These are phyloP conservation scores for Clonostachys byssicola DNA, from an alignment of 2,329 filamentous ascomycete species.

Conservation along the genomic window DNA sequence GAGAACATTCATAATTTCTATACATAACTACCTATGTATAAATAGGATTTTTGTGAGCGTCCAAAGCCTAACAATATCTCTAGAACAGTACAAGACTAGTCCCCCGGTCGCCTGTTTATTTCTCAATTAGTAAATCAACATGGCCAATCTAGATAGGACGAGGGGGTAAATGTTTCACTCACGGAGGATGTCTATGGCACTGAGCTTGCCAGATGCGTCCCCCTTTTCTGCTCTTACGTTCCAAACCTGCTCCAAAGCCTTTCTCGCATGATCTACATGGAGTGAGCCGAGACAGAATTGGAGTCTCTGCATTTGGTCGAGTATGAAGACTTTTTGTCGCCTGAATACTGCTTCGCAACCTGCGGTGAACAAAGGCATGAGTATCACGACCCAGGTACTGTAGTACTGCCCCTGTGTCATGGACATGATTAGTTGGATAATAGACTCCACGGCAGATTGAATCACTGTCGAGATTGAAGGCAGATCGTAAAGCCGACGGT, in stretches of 20 bases:
- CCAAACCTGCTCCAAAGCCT: constrained; percentile 18
- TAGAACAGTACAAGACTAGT: too few relatives aligned
- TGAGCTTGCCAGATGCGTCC: constrained; percentile 10
- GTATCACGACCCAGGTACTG: constrained; percentile 21
- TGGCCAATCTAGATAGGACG: too few relatives aligned
- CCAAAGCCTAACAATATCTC: too few relatives aligned
- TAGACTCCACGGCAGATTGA: constrained; percentile 8
- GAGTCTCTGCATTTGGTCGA: constrained; percentile 17
- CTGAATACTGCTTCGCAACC: constrained; percentile 15
- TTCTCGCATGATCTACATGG: constrained; percentile 13
- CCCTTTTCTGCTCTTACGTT: constrained; percentile 8
- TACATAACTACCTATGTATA: too few relatives aligned
- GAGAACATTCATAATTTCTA: too few relatives aligned
- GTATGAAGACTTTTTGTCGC: constrained; percentile 10
- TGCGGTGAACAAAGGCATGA: constrained; percentile 19
- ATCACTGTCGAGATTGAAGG: constrained; percentile 9
- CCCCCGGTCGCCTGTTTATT: too few relatives aligned
- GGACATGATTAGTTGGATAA: constrained; percentile 12
- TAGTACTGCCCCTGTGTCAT: constrained; percentile 19
- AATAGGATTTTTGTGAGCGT: too few relatives aligned
- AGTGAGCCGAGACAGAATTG: constrained; percentile 15
- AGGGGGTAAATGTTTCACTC: too few relatives aligned
- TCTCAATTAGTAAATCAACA: too few relatives aligned
- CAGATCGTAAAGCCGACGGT: constrained; percentile 12
- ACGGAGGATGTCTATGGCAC: too few relatives aligned